Base-by-base conservation (phyloP, 108 stramenopile genomes). In the Pseudonitzschia pungens region DNA sequence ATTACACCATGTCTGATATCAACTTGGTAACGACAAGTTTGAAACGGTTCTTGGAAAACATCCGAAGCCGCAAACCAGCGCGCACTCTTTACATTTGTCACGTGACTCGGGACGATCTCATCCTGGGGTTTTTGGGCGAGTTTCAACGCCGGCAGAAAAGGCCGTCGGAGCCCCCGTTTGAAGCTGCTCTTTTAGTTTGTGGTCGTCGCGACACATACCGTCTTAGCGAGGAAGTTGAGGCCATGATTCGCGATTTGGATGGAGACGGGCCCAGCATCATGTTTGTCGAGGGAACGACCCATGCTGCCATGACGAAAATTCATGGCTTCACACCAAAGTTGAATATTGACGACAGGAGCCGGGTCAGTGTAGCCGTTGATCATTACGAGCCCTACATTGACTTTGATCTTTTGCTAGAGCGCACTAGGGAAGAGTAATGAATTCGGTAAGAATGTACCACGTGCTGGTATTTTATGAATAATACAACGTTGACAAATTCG, bases 81-180 rank as follows among this genome's bases (percentile, higher is more conserved):
- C 79, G 93, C 26, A 97, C 96, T 45, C 79, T 97, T 29, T 99
- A 96, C 72, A 84, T 99, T 59, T 96, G 96, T 64, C 98, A 99
- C 74, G 87, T 84, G 18, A 93, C 96, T 20, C 79, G 98, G 44
- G 74, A 89, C 62, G 97, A 98, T 78, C 84, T 97, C 32, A 90
- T 98, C 41, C 72, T 99, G 15, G 97, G 96, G 56, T 94, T 97
- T 80, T 78, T 97, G 76, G 88, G 77, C 5, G 93, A 95, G 76
- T 91, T 78, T 77, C 88, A 94, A 79, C 77, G 92, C 48, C 72
- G 76, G 42, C 65, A 73, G 32, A 18, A 26, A 14, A 68, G 77
- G 22, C 27, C 24, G 16, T 51, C 44, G 2, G 72, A 63, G 28
- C 58, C 48, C 3, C 77, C 79, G 14, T 92, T 89, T 58, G 91